phyloP scores from a whole-genome alignment of 2,329 filamentous ascomycete species.

The Paecilomyces sp. region DNA sequence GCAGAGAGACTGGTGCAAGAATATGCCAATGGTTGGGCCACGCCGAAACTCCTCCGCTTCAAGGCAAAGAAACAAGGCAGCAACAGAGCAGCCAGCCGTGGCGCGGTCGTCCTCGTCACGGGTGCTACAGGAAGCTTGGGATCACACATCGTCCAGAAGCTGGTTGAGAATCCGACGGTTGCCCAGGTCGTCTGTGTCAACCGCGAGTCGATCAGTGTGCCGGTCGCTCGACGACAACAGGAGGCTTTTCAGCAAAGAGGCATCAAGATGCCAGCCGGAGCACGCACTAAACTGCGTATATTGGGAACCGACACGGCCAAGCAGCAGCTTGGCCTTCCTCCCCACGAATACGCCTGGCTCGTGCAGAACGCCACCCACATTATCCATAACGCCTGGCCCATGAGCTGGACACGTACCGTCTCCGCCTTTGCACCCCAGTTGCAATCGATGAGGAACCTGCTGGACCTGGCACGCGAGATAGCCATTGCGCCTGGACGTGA shows the following conservation, averaged over 20 bases:
- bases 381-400: neutral
- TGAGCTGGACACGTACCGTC: neutral
- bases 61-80: neutral
- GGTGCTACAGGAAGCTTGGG: neutral
- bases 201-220: neutral
- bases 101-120: neutral
- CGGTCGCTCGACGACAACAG: neutral
- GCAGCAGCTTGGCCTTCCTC: neutral
- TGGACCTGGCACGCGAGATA: constrained; percentile 8
- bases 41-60: neutral
- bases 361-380: neutral
- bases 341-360: neutral
- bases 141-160: neutral
- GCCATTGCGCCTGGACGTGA: neutral
- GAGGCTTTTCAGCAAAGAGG: neutral
- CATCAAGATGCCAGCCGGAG: neutral
- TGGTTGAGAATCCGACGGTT: neutral
- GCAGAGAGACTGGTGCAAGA: neutral
- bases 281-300: neutral
- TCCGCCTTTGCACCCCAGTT: constrained; percentile 10
- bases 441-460: constrained; percentile 9
- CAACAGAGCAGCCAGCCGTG: neutral
- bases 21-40: neutral
- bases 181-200: neutral
- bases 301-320: neutral